phyloP scores from a whole-genome alignment of 2,329 filamentous ascomycete species.

The Cordyceps cicadae region DNA sequence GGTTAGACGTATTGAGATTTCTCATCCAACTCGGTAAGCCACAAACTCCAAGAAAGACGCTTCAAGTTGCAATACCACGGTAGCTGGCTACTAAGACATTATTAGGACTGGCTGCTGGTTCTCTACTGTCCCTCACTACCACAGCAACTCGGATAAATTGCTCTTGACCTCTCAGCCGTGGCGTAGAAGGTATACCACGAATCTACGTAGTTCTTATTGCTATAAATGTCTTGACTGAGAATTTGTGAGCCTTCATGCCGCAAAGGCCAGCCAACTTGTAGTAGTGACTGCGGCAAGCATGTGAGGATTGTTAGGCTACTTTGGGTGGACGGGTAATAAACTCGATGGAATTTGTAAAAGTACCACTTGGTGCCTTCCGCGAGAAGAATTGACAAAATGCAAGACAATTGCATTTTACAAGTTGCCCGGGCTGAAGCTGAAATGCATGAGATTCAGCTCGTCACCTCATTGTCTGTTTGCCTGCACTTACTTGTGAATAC shows the following conservation, averaged over 20 bases:
- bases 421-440: background rate
- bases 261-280: too few species aligned
- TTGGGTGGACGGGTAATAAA: too few species aligned
- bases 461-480: background rate
- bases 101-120: background rate
- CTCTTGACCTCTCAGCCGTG: background rate
- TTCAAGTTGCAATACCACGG: too few species aligned
- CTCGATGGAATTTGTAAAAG: too few species aligned
- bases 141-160: background rate
- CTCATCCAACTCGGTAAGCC: background rate
- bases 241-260: too few species aligned
- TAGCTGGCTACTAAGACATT: too few species aligned
- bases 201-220: too few species aligned
- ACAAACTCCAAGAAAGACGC: background rate
- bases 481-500: background rate
- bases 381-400: background rate
- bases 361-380: background rate
- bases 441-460: background rate
- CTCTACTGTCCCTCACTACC: background rate
- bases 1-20: background rate
- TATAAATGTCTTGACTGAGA: too few species aligned
- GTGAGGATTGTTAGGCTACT: too few species aligned
- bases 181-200: too few species aligned
- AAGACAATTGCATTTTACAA: background rate
- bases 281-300: too few species aligned